phyloP scores from a whole-genome alignment of 139 green algal species.

The Chlorella sorokiniana region DNA sequence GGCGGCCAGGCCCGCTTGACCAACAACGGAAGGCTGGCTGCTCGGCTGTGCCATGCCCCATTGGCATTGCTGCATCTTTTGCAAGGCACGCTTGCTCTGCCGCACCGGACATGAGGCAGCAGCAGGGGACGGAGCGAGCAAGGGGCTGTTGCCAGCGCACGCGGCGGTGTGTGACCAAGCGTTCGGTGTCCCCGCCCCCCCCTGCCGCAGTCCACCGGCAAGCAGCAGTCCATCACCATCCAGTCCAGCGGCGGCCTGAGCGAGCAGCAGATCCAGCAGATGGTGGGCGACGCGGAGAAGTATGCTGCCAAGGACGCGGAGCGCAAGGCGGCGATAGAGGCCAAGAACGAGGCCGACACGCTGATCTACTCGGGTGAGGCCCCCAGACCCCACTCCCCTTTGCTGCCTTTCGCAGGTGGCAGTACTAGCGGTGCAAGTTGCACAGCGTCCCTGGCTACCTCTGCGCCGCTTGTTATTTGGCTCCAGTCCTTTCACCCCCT shows the following conservation, averaged over 20 bases:
- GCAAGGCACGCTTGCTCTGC: too few relatives aligned
- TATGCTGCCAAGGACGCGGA: slow-evolving; percentile 39
- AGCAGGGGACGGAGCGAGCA: too few relatives aligned
- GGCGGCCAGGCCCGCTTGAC: too few relatives aligned
- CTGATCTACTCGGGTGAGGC: slow-evolving; percentile 76
- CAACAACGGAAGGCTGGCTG: too few relatives aligned
- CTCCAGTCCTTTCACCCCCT: not conserved
- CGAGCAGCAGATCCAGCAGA: slow-evolving; percentile 94
- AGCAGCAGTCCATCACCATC: slow-evolving; percentile 97
- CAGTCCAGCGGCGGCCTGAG: slow-evolving; percentile 83
- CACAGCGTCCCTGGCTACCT: too few relatives aligned
- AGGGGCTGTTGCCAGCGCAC: too few relatives aligned
- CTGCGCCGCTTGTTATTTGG: too few relatives aligned
- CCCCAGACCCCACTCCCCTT: not conserved
- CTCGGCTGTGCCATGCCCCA: too few relatives aligned
- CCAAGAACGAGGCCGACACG: slow-evolving; percentile 91
- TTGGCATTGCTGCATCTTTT: too few relatives aligned
- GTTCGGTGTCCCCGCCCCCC: not conserved
- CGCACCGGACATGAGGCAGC: too few relatives aligned
- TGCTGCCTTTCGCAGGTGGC: too few relatives aligned
- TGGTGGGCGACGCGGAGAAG: slow-evolving; percentile 92
- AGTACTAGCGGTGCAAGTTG: too few relatives aligned
- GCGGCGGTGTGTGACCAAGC: not conserved
- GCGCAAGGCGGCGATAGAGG: slow-evolving; percentile 95
- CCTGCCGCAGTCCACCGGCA: slow-evolving; percentile 73